Base-by-base conservation (phyloP, 257 asterid genomes). In the Nicotiana undulata region DNA sequence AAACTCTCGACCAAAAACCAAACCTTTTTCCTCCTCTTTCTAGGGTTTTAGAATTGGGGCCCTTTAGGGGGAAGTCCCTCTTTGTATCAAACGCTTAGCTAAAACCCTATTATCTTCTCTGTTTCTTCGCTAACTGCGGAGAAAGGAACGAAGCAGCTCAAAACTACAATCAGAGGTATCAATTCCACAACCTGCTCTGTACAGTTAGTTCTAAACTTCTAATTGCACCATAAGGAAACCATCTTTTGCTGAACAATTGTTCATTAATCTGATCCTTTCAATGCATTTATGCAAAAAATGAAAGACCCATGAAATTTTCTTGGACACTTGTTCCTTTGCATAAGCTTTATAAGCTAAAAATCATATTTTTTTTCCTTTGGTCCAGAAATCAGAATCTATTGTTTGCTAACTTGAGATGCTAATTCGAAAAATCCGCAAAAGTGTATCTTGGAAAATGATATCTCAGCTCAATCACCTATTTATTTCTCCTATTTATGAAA, bases 361-460 rank as follows among this genome's bases (percentile, higher is more conserved):
- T 22, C 26, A 59, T 9, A 59, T 59, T 46, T 6, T 44, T 70
- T 17, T 6, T 40, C 40, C 17, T 72, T 22, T 20, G 20, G 77
- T 37, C 40, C 31, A 67, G 76, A 34, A n/a, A 34, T 67, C 31
- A 67, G 76, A 18, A 11, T 67, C 28, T n/a, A 17, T 70, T 12
- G 77, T 37, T 40, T 37, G 58, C 58, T 37, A 40, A 70, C 34
- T 70, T 72, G 78, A 72, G 60, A 86, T 89, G 92, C 81, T 86
- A 66, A 61, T 85, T 79, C 86, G 82, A 76, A 85, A 44, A 85
- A 34, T 80, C 44, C 80, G 85, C 80, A 70, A 58, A 70, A 44
- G 32, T 40, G 58, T 44, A 46, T 83, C 81, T 56, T 82, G 83
- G 16, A 65, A 81, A 59, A 89, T 91, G 93, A 82, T 82, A 34